These are phyloP conservation scores for Colletotrichum sp. DNA, from an alignment of 2,329 filamentous ascomycete species.

Conservation along the genomic window DNA sequence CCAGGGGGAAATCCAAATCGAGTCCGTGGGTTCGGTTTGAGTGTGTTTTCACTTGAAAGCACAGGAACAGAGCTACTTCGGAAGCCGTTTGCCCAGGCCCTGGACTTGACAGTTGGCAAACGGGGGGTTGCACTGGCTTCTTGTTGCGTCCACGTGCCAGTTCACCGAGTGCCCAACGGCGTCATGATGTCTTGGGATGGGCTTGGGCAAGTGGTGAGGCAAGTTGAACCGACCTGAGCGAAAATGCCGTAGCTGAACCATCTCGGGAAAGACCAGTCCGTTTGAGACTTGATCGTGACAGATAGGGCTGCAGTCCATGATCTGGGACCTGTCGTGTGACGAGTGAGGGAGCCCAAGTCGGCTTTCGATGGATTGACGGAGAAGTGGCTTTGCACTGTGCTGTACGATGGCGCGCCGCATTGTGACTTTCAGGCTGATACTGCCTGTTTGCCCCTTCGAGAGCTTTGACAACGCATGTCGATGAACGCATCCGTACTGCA, in stretches of 20 bases:
- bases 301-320: slow-evolving; percentile 15
- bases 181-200: background rate
- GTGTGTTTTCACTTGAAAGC: background rate
- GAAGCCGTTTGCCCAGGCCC: background rate
- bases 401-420: background rate
- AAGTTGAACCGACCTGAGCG: background rate
- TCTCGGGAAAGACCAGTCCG: background rate
- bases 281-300: background rate
- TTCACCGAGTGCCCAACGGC: background rate
- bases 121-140: slow-evolving; percentile 4
- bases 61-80: background rate
- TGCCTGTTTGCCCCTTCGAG: background rate
- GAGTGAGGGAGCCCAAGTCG: background rate
- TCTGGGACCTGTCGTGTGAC: slow-evolving; percentile 4
- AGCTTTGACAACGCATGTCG: background rate
- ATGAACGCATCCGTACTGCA: background rate
- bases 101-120: background rate
- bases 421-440: background rate
- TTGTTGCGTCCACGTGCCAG: slow-evolving; percentile 3
- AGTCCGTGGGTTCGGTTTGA: background rate
- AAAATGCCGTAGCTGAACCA: background rate
- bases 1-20: background rate
- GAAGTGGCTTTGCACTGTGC: background rate
- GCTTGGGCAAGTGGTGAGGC: background rate
- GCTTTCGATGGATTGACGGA: background rate